phyloP scores from a whole-genome alignment of 2,329 filamentous ascomycete genomes.

The Pyricularia pennisetigena region DNA sequence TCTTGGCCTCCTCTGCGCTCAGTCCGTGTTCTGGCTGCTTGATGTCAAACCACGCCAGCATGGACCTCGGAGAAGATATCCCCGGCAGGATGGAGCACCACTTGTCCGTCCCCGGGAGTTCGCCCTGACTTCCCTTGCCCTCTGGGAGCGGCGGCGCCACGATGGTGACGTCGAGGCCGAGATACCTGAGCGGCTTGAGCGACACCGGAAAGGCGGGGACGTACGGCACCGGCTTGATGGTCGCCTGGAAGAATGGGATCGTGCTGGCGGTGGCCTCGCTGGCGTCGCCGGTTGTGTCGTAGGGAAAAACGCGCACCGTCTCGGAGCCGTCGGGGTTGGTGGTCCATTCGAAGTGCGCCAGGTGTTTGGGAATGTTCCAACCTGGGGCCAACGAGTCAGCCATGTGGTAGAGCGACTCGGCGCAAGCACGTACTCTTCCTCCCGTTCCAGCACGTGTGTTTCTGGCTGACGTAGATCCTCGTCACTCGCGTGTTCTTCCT shows the following conservation, averaged over 20 bases:
- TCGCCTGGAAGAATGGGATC: constrained; percentile 34
- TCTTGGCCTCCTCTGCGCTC: constrained; percentile 1
- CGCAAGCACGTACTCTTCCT: constrained; percentile 30
- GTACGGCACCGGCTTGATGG: constrained; percentile 29
- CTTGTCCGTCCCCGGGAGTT: constrained; percentile 33
- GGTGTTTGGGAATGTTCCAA: constrained; percentile 47
- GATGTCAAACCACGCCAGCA: constrained; percentile 37
- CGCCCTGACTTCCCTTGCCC: constrained; percentile 26
- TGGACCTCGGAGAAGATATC: constrained; percentile 19
- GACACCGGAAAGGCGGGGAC: constrained; percentile 33
- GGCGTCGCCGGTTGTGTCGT: constrained; percentile 22
- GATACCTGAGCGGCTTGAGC: constrained; percentile 22
- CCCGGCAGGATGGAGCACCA: constrained; percentile 30
- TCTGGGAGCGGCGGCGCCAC: constrained; percentile 39
- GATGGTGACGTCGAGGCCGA: constrained; percentile 31
- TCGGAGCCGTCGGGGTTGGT: constrained; percentile 23
- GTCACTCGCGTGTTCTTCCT: constrained; percentile 32
- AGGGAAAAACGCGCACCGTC: constrained; percentile 33
- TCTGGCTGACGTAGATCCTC: constrained; percentile 45
- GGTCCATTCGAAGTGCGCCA: constrained; percentile 39
- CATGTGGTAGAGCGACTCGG: not conserved
- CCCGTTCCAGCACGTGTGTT: constrained; percentile 41
- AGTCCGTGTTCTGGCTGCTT: constrained; percentile 23
- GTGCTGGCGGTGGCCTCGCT: constrained; percentile 22
- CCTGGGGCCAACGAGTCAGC: constrained; percentile 21